Evolutionary conservation across 139 green algal species (phyloP), one percentile per base, ranked within the genome.

Genomic region (Astrephomene gubernaculifera): DNA sequence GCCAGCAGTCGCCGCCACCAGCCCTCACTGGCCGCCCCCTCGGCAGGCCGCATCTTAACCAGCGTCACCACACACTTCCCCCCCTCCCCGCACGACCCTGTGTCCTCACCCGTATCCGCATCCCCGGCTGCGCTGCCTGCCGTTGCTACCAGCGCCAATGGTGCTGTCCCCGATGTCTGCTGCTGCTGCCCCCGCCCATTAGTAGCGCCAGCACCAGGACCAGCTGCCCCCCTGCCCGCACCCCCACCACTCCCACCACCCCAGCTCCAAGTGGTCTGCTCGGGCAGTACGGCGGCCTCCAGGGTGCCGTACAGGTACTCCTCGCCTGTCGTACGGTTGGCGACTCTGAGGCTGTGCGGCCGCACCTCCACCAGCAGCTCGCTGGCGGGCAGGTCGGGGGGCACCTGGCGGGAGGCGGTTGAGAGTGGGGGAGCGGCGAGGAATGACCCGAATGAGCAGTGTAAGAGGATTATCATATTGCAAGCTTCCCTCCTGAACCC

Each of bases 231-330:
- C n/a, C n/a, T n/a, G n/a, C n/a, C n/a, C n/a, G n/a, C n/a, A n/a
- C n/a, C n/a, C n/a, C n/a, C n/a, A n/a, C n/a, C n/a, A n/a, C n/a
- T n/a, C n/a, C n/a, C 39, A 6, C 33, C 19, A 31, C 27, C 33
- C 0, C 6, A 35, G 17, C 24, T 43, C 78, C 78, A 84, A 2
- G 89, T 89, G 61, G 83, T 94, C 36, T 96, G 88, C 41, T 94
- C 86, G 1, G 92, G 88, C 33, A 96, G 85, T 33, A 98, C 88
- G 4, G 88, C 90, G 1, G 91, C 82, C 60, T 95, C 88, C 38
- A 98, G 88, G 14, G 87, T 43, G 2, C 94, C 95, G 61, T 93
- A 89, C 67, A 98, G 74, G 72, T 91, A 95, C 33, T 94, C 86
- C 45, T 94, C 83, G 0, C 79, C 90, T 2, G 31, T 90, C 0